Evolutionary conservation across 257 asterid genomes (phyloP), one percentile per base, ranked within the genome.

Genomic region (Buddleja alternifolia): DNA sequence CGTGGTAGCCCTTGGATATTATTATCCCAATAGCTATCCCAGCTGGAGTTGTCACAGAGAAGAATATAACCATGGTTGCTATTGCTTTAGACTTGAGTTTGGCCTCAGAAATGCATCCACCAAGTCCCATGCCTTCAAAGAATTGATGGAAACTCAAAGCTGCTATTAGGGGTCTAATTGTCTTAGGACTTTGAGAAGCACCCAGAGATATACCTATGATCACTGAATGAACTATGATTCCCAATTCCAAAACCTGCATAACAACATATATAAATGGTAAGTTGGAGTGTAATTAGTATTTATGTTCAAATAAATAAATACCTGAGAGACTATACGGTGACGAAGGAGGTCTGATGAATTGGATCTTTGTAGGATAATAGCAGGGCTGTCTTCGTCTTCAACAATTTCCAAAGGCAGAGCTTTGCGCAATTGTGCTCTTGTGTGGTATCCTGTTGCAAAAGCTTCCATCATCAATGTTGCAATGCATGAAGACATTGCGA

Each of bases 101-200:
- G 36, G 87, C 89, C 89, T 85, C 87, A 3, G 89, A 75, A 23
- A 86, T 79, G 74, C 93, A 86, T 19, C 92, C 92, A 60, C 92
- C 92, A 29, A 86, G 89, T 8, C 92, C 92, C 85, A 86, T 83
- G 21, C 92, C 92, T 17, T 83, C 92, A 40, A 86, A 86, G 73
- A 86, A 83, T 60, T 86, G 92, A 55, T 86, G 92, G 67, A 82
- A 86, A 23, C 86, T 81, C 72, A 86, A 72, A 16, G 93, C 93
- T 16, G 76, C 83, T 65, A 86, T 41, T 73, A 86, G 58, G 19
- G 93, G 84, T 75, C 76, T 86, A 25, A 86, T 74, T 8, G 87
- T 77, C 7, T 79, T 75, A 11, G 66, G 44, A 50, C 76, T 83
- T 72, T 52, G 69, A 36, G 92, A 83, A 41, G 87, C 76, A 59